These are phyloP conservation scores for Claviceps pusilla DNA, from an alignment of 2,329 filamentous ascomycete genomes.

Conservation along the genomic window DNA sequence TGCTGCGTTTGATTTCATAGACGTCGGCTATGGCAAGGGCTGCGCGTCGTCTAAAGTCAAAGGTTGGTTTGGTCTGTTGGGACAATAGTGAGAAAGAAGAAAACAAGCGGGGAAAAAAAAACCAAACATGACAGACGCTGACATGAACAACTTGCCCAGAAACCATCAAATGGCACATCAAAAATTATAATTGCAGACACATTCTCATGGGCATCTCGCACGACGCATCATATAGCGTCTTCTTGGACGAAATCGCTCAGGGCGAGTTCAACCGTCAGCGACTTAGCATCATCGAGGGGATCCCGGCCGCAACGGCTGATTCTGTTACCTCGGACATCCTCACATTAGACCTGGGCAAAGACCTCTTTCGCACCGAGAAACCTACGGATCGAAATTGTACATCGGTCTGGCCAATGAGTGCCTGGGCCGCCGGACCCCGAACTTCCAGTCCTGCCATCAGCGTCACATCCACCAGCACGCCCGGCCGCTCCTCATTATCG, in stretches of 20 bases:
- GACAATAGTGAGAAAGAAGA: not conserved
- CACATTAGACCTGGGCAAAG: conserved; percentile 29
- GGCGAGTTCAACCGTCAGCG: conserved; percentile 27
- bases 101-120: no score
- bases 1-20: conserved; percentile 47
- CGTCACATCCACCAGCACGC: conserved; percentile 5
- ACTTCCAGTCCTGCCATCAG: conserved; percentile 8
- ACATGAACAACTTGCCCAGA: conserved; percentile 20
- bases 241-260: conserved; percentile 38
- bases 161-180: conserved; percentile 39
- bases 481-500: conserved; percentile 11
- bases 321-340: conserved; percentile 31
- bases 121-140: not conserved
- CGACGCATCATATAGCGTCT: conserved; percentile 44
- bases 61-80: conserved; percentile 22
- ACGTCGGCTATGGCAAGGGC: conserved; percentile 45
- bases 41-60: conserved; percentile 45
- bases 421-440: conserved; percentile 1
- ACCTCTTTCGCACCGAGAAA: conserved; percentile 40
- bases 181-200: conserved; percentile 46
- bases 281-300: conserved; percentile 40
- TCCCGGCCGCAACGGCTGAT: conserved; percentile 31
- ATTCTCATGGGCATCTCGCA: conserved; percentile 48
- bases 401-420: conserved; percentile 8
- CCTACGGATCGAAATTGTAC: conserved; percentile 19